phyloP scores from a whole-genome alignment of 106 monocot species.

The Dioscorea zingiberensis region DNA sequence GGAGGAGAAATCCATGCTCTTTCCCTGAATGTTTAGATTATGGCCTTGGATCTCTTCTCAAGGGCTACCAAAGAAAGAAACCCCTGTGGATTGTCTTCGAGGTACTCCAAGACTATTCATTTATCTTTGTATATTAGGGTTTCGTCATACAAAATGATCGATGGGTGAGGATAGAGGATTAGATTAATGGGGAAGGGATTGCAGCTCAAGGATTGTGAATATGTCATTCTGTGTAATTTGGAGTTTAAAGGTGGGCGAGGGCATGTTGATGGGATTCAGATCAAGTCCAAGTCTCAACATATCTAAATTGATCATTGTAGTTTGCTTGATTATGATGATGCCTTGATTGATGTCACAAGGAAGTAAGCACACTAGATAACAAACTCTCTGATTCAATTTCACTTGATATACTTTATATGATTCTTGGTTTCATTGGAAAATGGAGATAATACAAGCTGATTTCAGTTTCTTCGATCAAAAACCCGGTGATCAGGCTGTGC shows the following conservation, averaged over 20 bases:
- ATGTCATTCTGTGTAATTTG: constrained; percentile 78
- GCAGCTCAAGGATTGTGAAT: constrained; percentile 64
- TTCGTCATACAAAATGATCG: constrained; percentile 85
- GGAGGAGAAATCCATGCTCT: background rate
- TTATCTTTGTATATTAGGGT: constrained; percentile 55
- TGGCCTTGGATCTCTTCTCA: constrained; percentile 79
- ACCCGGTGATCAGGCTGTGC: too few species aligned
- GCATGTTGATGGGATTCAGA: constrained; percentile 79
- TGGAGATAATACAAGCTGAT: constrained; percentile 64
- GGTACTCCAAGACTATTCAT: constrained; percentile 76
- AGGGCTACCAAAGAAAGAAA: constrained; percentile 59
- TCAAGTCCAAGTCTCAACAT: constrained; percentile 74
- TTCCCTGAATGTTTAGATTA: constrained; percentile 56
- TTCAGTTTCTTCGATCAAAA: constrained; percentile 95
- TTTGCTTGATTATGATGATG: constrained; percentile 56
- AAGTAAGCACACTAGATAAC: constrained; percentile 2
- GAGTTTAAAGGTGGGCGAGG: constrained; percentile 85
- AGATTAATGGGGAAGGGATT: constrained; percentile 72
- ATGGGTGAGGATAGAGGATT: constrained; percentile 75
- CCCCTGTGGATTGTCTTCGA: constrained; percentile 93
- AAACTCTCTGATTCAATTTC: background rate
- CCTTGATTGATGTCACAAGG: constrained; percentile 74
- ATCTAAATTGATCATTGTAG: constrained; percentile 88
- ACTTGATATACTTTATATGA: background rate
- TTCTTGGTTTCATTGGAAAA: constrained; percentile 2